Evolutionary conservation across 148 eudicot genomes (phyloP).

Genomic region (Rhododendron vialii): DNA sequence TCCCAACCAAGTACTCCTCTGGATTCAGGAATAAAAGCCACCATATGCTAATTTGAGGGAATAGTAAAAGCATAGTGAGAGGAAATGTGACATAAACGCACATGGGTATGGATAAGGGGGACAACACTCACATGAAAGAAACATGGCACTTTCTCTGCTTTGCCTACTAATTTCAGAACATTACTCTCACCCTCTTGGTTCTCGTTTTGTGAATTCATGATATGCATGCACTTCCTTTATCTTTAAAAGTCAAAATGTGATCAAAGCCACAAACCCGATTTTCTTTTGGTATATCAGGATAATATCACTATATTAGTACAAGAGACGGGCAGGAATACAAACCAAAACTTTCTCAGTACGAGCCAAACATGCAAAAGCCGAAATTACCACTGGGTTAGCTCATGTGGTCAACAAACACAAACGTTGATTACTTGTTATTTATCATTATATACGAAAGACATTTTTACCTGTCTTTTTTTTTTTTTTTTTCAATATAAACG

Average conservation of each 20-base stretch:
- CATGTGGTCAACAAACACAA: not conserved
- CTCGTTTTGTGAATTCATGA: not conserved
- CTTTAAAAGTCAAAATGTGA: not conserved
- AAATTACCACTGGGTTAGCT: not conserved
- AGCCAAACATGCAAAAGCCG: not conserved
- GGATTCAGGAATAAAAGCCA: not conserved
- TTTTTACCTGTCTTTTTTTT: not conserved
- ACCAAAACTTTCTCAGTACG: not conserved
- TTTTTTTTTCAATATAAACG: not conserved
- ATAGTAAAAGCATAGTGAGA: not conserved
- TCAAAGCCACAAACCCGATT: too few species aligned
- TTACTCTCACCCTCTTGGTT: constrained; percentile 6
- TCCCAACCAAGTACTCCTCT: not conserved
- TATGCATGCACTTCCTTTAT: not conserved
- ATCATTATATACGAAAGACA: not conserved
- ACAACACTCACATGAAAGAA: constrained; percentile 38
- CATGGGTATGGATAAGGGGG: constrained; percentile 31
- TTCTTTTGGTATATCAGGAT: not conserved
- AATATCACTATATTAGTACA: not conserved
- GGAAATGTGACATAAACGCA: constrained; percentile 18
- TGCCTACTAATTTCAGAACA: constrained; percentile 23
- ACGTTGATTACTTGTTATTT: not conserved
- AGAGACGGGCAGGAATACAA: not conserved
- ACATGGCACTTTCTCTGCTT: constrained; percentile 19
- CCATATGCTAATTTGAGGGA: not conserved